Evolutionary conservation across 495 filamentous ascomycete genomes (phyloP).

Genomic region (Aspergillus leporis): DNA sequence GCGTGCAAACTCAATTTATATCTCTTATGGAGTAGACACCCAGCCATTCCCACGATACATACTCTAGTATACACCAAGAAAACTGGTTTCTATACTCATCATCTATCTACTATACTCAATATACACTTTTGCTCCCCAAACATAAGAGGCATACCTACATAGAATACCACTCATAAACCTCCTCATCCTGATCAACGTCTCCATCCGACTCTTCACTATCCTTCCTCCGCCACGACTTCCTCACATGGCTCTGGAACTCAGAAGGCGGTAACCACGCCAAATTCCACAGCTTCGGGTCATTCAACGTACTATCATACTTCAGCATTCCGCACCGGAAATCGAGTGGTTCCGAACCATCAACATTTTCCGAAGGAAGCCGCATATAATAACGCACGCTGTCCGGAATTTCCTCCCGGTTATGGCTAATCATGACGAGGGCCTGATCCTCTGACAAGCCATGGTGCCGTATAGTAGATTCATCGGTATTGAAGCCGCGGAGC

Average conservation of each 20-base stretch:
- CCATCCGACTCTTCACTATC: neutral
- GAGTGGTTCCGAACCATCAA: constrained; percentile 44
- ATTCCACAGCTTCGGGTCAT: constrained; percentile 30
- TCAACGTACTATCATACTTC: constrained; percentile 17
- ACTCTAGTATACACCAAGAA: too few relatives aligned
- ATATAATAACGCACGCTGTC: constrained; percentile 77
- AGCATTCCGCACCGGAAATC: constrained; percentile 42
- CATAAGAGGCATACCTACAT: neutral
- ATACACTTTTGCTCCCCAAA: neutral
- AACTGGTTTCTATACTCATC: too few relatives aligned
- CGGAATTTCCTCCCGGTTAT: constrained; percentile 88
- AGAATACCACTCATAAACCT: constrained; percentile 19
- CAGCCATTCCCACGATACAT: too few relatives aligned
- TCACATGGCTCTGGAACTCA: constrained; percentile 18
- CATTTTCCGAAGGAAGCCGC: constrained; percentile 58
- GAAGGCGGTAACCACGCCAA: constrained; percentile 27
- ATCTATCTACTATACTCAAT: neutral
- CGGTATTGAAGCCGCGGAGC: constrained; percentile 11
- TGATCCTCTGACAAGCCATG: constrained; percentile 60
- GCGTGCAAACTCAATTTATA: too few relatives aligned
- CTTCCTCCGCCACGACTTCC: constrained; percentile 4
- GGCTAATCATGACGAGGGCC: constrained; percentile 83
- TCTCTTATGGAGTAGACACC: too few relatives aligned
- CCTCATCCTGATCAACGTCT: constrained; percentile 12
- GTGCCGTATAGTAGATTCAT: constrained; percentile 12